phyloP scores from a whole-genome alignment of 2,329 filamentous ascomycete species.

The Chaetothyriales sp. region DNA sequence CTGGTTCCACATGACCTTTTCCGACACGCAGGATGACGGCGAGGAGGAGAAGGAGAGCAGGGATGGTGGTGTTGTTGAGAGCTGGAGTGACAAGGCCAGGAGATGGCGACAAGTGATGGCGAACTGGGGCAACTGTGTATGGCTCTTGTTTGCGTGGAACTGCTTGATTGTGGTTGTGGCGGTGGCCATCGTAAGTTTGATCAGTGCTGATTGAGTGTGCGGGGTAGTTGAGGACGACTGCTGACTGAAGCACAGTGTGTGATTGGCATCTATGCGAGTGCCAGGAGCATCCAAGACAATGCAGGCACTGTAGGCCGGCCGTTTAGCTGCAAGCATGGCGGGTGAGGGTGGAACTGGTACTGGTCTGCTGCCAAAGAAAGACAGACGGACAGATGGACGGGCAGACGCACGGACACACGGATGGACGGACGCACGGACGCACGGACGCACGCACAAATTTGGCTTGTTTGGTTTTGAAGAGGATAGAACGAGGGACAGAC shows the following conservation, averaged over 20 bases:
- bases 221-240: conserved; percentile 1
- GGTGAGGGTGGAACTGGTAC: neutral
- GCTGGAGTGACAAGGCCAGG: conserved; percentile 37
- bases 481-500: too few species aligned
- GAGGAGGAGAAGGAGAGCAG: conserved; percentile 65
- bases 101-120: conserved; percentile 5
- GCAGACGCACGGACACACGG: too few species aligned
- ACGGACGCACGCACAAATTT: too few species aligned
- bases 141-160: conserved; percentile 9
- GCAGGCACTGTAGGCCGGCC: conserved; percentile 1
- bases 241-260: conserved; percentile 13
- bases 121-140: conserved; percentile 4
- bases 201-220: neutral
- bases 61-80: conserved; percentile 35
- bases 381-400: too few species aligned
- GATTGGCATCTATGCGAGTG: conserved; percentile 19
- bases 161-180: conserved; percentile 9
- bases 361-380: too few species aligned
- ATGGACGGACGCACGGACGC: too few species aligned
- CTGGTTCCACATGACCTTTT: conserved; percentile 18
- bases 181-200: conserved; percentile 8
- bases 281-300: conserved; percentile 15
- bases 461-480: too few species aligned
- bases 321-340: neutral
- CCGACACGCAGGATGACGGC: conserved; percentile 55